phyloP scores from a whole-genome alignment of 768 basidiomycete genomes.

The Lyophyllum decastes region DNA sequence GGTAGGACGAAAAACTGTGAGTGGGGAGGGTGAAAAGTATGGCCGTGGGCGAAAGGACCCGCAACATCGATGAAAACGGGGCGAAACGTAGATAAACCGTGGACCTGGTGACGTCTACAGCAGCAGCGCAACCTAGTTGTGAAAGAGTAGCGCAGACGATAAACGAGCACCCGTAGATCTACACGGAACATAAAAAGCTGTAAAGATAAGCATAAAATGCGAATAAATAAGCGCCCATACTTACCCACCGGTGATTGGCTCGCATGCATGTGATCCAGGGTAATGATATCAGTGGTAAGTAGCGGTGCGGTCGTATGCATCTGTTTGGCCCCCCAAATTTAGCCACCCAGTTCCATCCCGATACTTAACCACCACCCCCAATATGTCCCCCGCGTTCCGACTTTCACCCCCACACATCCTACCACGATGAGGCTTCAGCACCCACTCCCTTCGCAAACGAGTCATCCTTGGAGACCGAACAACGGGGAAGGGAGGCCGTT shows the following conservation, averaged over 20 bases:
- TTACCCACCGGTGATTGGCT: neutral
- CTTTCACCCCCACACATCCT: neutral
- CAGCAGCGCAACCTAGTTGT: no score
- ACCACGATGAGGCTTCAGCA: neutral
- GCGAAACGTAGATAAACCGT: no score
- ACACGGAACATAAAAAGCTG: no score
- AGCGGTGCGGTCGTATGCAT: neutral
- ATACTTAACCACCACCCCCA: neutral
- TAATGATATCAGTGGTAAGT: neutral
- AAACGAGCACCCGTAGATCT: no score
- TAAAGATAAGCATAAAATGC: no score
- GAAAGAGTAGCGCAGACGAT: no score
- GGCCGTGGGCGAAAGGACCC: no score
- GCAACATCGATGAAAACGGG: no score
- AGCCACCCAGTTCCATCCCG: neutral
- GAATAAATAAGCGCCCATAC: neutral
- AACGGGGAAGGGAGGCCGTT: neutral
- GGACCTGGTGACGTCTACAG: no score
- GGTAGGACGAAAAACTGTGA: no score
- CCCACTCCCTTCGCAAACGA: neutral
- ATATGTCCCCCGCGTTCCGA: neutral
- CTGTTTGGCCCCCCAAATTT: neutral
- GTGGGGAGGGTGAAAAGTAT: no score
- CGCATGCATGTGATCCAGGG: neutral
- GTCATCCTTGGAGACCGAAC: neutral